Conservation (phyloP, 2,329 filamentous ascomycete species). For the Sarocladiaceae sp. region DNA sequence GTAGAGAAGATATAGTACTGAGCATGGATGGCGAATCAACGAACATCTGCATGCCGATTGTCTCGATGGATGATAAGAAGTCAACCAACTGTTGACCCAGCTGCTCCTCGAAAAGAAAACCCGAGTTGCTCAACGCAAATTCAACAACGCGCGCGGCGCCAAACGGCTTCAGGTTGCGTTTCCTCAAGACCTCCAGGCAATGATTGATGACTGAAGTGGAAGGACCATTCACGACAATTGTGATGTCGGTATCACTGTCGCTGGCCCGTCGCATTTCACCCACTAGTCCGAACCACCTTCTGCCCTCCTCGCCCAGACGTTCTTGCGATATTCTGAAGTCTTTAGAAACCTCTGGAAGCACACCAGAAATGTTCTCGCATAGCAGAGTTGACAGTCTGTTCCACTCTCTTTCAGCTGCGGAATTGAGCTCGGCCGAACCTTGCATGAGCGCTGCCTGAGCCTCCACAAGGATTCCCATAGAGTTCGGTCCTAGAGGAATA, state of each 20-base stretch:
- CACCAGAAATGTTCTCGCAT: constrained; percentile 62
- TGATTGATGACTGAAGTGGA: constrained; percentile 25
- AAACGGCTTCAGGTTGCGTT: constrained; percentile 51
- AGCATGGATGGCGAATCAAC: constrained; percentile 62
- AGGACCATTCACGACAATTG: constrained; percentile 23
- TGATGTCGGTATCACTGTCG: constrained; percentile 11
- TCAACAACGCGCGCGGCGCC: constrained; percentile 44
- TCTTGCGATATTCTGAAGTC: constrained; percentile 69
- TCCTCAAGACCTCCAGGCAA: constrained; percentile 36
- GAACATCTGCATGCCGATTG: constrained; percentile 47
- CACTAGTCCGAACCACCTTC: constrained; percentile 59
- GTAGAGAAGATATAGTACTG: constrained; percentile 60
- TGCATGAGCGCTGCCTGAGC: constrained; percentile 39
- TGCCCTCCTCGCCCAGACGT: constrained; percentile 57
- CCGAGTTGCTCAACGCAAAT: constrained; percentile 29
- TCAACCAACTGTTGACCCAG: constrained; percentile 30
- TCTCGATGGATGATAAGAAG: constrained; percentile 44
- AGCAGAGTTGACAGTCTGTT: constrained; percentile 52
- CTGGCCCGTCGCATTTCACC: constrained; percentile 36
- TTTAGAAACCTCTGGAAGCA: constrained; percentile 74
- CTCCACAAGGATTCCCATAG: constrained; percentile 36
- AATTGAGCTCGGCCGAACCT: constrained; percentile 9
- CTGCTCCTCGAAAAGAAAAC: constrained; percentile 32
- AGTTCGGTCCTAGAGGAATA: constrained; percentile 26
- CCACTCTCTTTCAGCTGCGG: constrained; percentile 56